Evolutionary conservation across 139 green algal genomes (phyloP).

Genomic region (Auxenochlorella pyrenoidosa): DNA sequence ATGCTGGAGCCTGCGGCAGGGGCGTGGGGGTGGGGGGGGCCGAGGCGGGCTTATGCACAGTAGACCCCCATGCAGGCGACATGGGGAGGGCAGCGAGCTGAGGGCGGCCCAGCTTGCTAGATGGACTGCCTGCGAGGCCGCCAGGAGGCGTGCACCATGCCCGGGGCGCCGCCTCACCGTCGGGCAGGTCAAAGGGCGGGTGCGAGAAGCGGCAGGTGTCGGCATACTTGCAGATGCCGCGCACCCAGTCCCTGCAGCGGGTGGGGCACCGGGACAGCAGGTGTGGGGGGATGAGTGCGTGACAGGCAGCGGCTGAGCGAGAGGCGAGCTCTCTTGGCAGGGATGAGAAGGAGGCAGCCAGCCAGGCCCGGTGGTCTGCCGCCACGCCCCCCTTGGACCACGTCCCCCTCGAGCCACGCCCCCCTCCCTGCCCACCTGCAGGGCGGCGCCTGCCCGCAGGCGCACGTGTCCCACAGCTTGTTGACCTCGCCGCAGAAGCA

Average conservation of each 20-base stretch:
- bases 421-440: constrained; percentile 3
- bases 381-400: too few species aligned
- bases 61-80: too few species aligned
- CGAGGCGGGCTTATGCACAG: too few species aligned
- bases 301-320: too few species aligned
- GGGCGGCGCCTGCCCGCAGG: constrained; percentile 11
- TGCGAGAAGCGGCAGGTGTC: constrained; percentile 21
- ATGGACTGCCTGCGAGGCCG: too few species aligned
- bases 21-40: neutral
- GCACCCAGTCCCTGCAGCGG: constrained; percentile 23
- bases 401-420: too few species aligned
- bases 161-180: neutral
- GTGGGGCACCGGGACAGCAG: too few species aligned
- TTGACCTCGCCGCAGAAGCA: constrained; percentile 9
- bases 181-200: constrained; percentile 33
- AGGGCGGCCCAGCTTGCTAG: too few species aligned
- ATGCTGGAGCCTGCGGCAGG: neutral
- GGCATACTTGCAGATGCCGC: constrained; percentile 28
- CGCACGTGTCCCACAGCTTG: constrained; percentile 24
- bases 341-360: neutral
- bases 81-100: too few species aligned
- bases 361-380: neutral
- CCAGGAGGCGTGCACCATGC: too few species aligned
- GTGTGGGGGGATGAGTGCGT: too few species aligned
- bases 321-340: neutral